Conservation (phyloP, 495 filamentous ascomycete genomes). For the Symbiotaphrina buchneri region DNA sequence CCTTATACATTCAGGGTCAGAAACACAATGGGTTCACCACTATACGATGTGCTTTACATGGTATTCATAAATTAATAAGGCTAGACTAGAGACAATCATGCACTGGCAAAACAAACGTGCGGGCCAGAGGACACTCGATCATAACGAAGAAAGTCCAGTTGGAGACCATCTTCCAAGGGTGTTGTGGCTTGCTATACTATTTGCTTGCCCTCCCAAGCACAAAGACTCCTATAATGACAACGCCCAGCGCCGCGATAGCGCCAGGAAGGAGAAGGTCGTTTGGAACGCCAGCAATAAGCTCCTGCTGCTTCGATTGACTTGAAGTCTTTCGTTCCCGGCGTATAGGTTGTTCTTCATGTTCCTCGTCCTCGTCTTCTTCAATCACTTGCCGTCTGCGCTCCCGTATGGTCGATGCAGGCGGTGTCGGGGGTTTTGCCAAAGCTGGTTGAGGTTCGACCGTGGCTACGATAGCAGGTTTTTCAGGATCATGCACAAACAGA, state of each 20-base stretch:
- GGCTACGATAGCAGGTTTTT: constrained; percentile 50
- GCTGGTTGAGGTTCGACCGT: constrained; percentile 44
- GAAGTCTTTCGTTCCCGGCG: constrained; percentile 13
- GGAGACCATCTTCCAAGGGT: too few species aligned
- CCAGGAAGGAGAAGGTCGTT: constrained; percentile 89
- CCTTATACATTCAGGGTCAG: too few species aligned
- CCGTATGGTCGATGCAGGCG: constrained; percentile 30
- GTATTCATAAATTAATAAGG: too few species aligned
- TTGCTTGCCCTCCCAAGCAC: constrained; percentile 57
- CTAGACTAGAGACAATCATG: too few species aligned
- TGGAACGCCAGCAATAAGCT: constrained; percentile 73
- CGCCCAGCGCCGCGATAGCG: constrained; percentile 82
- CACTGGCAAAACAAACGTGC: too few species aligned
- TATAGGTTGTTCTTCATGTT: constrained; percentile 21
- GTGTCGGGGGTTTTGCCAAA: constrained; percentile 27
- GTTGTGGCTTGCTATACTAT: too few species aligned
- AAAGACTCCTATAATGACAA: constrained; percentile 86
- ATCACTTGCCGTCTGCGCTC: constrained; percentile 31
- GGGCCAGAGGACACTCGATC: too few species aligned
- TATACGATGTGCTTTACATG: too few species aligned
- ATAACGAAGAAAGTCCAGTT: too few species aligned
- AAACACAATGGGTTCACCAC: too few species aligned
- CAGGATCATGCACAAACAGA: constrained; percentile 86
- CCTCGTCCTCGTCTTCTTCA: constrained; percentile 39
- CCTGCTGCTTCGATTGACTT: constrained; percentile 20